Evolutionary conservation across 1,284 basidiomycete genomes (phyloP).

Genomic region (Termitomyces sp.): DNA sequence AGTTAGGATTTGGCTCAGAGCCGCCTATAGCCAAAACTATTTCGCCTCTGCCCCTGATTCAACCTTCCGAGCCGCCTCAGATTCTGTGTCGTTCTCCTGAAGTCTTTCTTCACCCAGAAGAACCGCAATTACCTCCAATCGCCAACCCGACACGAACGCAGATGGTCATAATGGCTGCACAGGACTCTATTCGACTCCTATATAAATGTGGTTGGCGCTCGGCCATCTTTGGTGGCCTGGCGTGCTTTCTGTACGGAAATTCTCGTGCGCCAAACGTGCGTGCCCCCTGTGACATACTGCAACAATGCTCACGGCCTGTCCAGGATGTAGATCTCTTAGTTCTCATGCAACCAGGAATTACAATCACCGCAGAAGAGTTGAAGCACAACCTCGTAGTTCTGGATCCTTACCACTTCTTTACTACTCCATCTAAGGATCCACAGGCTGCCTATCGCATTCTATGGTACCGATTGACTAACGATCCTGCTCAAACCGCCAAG

Average conservation of each 20-base stretch:
- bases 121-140: background rate
- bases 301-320: background rate
- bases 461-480: constrained; percentile 18
- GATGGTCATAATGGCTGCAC: constrained; percentile 1
- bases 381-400: constrained; percentile 19
- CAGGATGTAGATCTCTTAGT: constrained; percentile 25
- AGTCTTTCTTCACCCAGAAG: background rate
- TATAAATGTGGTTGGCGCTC: constrained; percentile 18
- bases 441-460: constrained; percentile 21
- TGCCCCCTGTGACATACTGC: background rate
- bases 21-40: background rate
- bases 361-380: constrained; percentile 19
- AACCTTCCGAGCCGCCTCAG: background rate
- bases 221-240: constrained; percentile 25
- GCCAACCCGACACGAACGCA: background rate
- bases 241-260: constrained; percentile 27
- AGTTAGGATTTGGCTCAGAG: background rate
- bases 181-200: constrained; percentile 16
- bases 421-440: constrained; percentile 16
- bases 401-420: constrained; percentile 20
- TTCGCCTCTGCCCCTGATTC: background rate
- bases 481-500: constrained; percentile 11
- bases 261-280: constrained; percentile 22
- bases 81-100: background rate
- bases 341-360: constrained; percentile 13